These are phyloP conservation scores for Geotrichum ghanense DNA, from an alignment of 805 yeast species.

Conservation along the genomic window DNA sequence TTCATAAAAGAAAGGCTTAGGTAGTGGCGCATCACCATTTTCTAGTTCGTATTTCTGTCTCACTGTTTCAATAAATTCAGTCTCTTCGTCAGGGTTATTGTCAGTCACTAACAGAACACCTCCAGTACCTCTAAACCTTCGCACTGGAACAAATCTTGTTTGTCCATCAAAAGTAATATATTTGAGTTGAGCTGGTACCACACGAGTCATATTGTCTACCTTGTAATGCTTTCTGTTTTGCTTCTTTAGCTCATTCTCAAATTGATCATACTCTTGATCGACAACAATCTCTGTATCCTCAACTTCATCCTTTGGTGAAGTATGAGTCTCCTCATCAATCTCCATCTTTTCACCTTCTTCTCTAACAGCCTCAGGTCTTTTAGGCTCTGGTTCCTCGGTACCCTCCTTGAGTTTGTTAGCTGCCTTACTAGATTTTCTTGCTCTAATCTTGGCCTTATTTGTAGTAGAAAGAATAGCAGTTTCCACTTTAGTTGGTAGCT, in stretches of 20 bases:
- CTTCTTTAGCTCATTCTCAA: slow-evolving; percentile 7
- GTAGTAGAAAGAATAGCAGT: slow-evolving; percentile 94
- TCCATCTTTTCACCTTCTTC: slow-evolving; percentile 21
- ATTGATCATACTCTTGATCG: slow-evolving; percentile 8
- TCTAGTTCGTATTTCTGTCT: slow-evolving; percentile 65
- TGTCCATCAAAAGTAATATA: slow-evolving; percentile 57
- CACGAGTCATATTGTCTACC: slow-evolving; percentile 73
- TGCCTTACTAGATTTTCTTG: slow-evolving; percentile 48
- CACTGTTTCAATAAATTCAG: slow-evolving; percentile 66
- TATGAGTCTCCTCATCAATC: slow-evolving; percentile 11
- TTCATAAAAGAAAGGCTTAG: slow-evolving; percentile 30
- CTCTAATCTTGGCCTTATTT: slow-evolving; percentile 86
- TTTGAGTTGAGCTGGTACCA: slow-evolving; percentile 78
- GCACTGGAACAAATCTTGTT: slow-evolving; percentile 70
- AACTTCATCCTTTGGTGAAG: slow-evolving; percentile 5
- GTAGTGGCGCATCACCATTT: slow-evolving; percentile 39
- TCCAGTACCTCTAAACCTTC: slow-evolving; percentile 43
- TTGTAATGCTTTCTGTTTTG: slow-evolving; percentile 31
- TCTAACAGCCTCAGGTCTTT: slow-evolving; percentile 26
- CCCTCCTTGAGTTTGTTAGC: slow-evolving; percentile 42
- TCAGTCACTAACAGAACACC: slow-evolving; percentile 26
- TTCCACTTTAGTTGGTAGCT: slow-evolving; percentile 78
- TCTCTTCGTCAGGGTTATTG: slow-evolving; percentile 28
- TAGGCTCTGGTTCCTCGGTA: slow-evolving; percentile 25
- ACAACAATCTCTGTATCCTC: slow-evolving; percentile 5